phyloP scores from a whole-genome alignment of 805 yeast species.

The Novakomyces olei region DNA sequence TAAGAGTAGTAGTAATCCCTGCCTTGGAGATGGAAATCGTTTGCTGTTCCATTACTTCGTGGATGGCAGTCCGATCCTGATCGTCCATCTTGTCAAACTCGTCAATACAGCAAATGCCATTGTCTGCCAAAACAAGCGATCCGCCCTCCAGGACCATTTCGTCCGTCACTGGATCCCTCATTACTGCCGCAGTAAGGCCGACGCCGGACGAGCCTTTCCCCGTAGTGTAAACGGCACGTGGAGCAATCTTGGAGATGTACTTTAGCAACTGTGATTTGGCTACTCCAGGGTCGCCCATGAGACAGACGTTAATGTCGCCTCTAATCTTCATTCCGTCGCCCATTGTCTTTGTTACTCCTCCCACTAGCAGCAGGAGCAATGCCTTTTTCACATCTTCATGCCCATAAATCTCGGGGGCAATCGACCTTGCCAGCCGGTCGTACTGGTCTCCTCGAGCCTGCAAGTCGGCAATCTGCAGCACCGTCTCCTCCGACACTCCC shows the following conservation, averaged over 20 bases:
- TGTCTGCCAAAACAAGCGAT: slow-evolving; percentile 87
- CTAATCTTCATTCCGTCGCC: slow-evolving; percentile 95
- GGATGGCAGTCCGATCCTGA: slow-evolving; percentile 86
- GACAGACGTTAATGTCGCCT: slow-evolving; percentile 86
- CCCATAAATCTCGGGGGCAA: slow-evolving; percentile 95
- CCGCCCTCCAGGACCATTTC: slow-evolving; percentile 98
- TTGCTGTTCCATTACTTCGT: slow-evolving; percentile 98
- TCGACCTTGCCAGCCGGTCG: slow-evolving; percentile 58
- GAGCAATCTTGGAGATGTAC: slow-evolving; percentile 77
- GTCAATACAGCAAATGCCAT: slow-evolving; percentile 96
- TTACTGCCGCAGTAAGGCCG: slow-evolving; percentile 95
- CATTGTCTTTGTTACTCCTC: slow-evolving; percentile 85
- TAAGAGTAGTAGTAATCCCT: slow-evolving; percentile 85
- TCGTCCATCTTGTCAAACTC: slow-evolving; percentile 99
- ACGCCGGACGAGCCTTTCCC: slow-evolving; percentile 99
- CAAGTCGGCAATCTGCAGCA: slow-evolving; percentile 32
- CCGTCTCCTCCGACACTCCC: slow-evolving; percentile 34
- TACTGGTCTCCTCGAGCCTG: slow-evolving; percentile 48
- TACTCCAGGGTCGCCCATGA: slow-evolving; percentile 99
- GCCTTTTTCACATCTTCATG: slow-evolving; percentile 88
- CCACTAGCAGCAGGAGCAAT: slow-evolving; percentile 57
- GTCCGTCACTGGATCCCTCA: slow-evolving; percentile 97
- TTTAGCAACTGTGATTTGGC: slow-evolving; percentile 92
- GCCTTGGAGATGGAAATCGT: slow-evolving; percentile 94
- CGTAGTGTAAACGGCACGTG: slow-evolving; percentile 90